Conservation (phyloP, 2,329 filamentous ascomycete species). For the Aureobasidium lini region DNA sequence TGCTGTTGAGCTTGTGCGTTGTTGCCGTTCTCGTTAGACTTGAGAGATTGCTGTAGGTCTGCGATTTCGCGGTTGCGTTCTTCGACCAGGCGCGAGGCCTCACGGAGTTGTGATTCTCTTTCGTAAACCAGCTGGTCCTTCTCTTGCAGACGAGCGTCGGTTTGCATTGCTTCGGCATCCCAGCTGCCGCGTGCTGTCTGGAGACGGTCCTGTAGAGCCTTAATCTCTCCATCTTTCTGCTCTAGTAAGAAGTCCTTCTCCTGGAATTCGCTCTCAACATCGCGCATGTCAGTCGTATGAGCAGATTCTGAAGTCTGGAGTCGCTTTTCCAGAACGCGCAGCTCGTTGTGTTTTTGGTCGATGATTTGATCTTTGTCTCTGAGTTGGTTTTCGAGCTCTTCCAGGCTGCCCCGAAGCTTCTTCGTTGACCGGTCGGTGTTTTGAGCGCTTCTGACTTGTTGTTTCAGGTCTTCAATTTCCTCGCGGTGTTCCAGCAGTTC, state of each 20-base stretch:
- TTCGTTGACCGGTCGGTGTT: constrained; percentile 31
- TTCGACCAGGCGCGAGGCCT: constrained; percentile 66
- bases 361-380: constrained; percentile 28
- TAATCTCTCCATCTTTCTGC: constrained; percentile 32
- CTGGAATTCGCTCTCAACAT: constrained; percentile 45
- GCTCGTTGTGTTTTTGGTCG: constrained; percentile 28
- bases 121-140: constrained; percentile 53
- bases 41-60: constrained; percentile 26
- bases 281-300: constrained; percentile 22
- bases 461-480: constrained; percentile 12
- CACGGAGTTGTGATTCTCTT: constrained; percentile 65
- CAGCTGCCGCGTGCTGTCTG: constrained; percentile 32
- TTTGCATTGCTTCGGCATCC: constrained; percentile 31
- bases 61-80: constrained; percentile 65
- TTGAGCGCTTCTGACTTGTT: constrained; percentile 17
- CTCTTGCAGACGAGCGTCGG: constrained; percentile 29
- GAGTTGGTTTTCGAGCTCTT: constrained; percentile 28
- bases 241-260: constrained; percentile 46
- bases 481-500: constrained; percentile 25
- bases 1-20: constrained; percentile 49
- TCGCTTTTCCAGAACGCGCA: constrained; percentile 27
- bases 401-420: constrained; percentile 30
- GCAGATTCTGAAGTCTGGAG: constrained; percentile 22
- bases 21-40: constrained; percentile 22
- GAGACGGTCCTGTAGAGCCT: constrained; percentile 29